Evolutionary conservation across 371 early-diverging fungal species (phyloP).

Genomic region (Mucor saturninus): DNA sequence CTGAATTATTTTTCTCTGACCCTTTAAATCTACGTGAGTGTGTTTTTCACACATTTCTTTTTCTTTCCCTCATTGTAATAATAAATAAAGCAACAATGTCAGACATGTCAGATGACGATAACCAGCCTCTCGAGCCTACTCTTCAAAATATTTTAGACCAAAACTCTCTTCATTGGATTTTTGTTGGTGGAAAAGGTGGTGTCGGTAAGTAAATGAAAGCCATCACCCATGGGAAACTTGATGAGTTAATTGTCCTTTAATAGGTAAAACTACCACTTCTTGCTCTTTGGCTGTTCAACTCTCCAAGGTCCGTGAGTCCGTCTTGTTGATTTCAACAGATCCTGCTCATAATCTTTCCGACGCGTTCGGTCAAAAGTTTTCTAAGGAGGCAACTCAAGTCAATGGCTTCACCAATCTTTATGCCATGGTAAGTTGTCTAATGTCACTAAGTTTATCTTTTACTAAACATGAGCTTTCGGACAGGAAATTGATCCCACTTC

Average conservation of each 20-base stretch:
- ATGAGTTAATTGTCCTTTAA: slow-evolving; percentile 18
- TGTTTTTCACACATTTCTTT: slow-evolving; percentile 6
- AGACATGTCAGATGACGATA: slow-evolving; percentile 64
- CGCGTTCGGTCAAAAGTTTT: slow-evolving; percentile 98
- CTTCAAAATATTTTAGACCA: slow-evolving; percentile 96
- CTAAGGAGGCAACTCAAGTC: slow-evolving; percentile 93
- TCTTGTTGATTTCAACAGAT: slow-evolving; percentile 97
- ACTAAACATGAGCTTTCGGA: not conserved
- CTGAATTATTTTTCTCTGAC: too few relatives aligned
- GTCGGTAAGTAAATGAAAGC: slow-evolving; percentile 78
- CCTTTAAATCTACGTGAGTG: not conserved
- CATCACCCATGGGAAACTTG: slow-evolving; percentile 8
- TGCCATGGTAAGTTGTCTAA: slow-evolving; percentile 78
- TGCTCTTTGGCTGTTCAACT: slow-evolving; percentile 93
- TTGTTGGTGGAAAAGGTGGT: slow-evolving; percentile 99
- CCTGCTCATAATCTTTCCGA: slow-evolving; percentile 99
- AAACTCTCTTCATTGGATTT: slow-evolving; percentile 94
- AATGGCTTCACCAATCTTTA: slow-evolving; percentile 93
- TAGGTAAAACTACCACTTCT: slow-evolving; percentile 73
- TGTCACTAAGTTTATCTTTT: not conserved
- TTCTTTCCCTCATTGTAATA: not conserved
- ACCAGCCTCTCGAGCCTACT: slow-evolving; percentile 77
- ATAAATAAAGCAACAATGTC: slow-evolving; percentile 33
- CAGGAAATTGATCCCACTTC: slow-evolving; percentile 98
- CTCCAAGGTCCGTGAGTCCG: slow-evolving; percentile 89